These are phyloP conservation scores for Cairneyella variabilis DNA, from an alignment of 495 filamentous ascomycete genomes.

Conservation along the genomic window DNA sequence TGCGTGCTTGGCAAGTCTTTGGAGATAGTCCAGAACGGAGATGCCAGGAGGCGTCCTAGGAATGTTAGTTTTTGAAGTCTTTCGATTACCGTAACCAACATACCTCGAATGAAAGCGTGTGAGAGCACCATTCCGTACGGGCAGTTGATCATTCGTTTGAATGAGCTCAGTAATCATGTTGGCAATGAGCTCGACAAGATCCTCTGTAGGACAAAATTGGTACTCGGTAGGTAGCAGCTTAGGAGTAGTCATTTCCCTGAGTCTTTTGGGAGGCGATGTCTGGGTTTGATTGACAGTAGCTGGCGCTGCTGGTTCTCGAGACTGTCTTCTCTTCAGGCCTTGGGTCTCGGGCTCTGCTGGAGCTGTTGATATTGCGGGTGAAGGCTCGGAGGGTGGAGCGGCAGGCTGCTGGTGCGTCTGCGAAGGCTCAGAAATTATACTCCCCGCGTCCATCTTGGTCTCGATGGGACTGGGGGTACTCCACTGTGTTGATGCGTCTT, in stretches of 20 bases:
- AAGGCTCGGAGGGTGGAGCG: slow-evolving; percentile 8
- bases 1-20: slow-evolving; percentile 88
- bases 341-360: slow-evolving; percentile 36
- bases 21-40: slow-evolving; percentile 86
- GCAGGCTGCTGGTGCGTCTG: too few relatives aligned
- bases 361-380: slow-evolving; percentile 33
- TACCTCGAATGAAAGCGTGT: slow-evolving; percentile 95
- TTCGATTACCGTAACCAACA: background rate
- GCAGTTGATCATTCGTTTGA: slow-evolving; percentile 84
- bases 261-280: slow-evolving; percentile 8
- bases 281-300: background rate
- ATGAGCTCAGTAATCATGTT: slow-evolving; percentile 96
- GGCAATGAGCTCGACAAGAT: slow-evolving; percentile 84
- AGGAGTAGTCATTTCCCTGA: background rate
- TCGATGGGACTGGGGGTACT: too few relatives aligned
- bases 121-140: slow-evolving; percentile 74
- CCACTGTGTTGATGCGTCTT: too few relatives aligned
- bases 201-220: slow-evolving; percentile 71
- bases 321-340: slow-evolving; percentile 17
- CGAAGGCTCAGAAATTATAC: too few relatives aligned
- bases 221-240: slow-evolving; percentile 76
- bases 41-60: slow-evolving; percentile 84
- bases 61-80: slow-evolving; percentile 22
- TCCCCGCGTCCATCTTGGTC: too few relatives aligned
- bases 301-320: background rate